These are phyloP conservation scores for Debaryomycetaceae sp. DNA, from an alignment of 1,139 yeast species.

Conservation along the genomic window DNA sequence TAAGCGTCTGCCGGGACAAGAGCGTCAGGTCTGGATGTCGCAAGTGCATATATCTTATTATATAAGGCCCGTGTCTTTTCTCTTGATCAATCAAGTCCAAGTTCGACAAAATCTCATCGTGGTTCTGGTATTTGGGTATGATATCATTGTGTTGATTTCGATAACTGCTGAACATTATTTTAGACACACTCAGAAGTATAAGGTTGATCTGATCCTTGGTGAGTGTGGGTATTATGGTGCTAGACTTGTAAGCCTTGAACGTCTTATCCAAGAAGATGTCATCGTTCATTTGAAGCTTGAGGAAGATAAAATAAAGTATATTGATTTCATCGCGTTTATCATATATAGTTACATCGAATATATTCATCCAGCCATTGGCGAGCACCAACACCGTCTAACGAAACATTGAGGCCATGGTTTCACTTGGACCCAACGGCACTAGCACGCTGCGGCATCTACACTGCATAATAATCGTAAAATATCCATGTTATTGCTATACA, in stretches of 20 bases:
- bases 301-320: neutral
- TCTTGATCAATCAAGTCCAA: conserved; percentile 1
- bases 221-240: conserved; percentile 8
- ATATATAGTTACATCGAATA: neutral
- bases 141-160: conserved; percentile 8
- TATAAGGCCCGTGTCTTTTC: conserved; percentile 3
- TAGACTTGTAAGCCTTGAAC: conserved; percentile 15
- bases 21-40: conserved; percentile 4
- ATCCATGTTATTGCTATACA: neutral
- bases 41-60: conserved; percentile 6
- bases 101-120: conserved; percentile 3
- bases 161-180: conserved; percentile 9
- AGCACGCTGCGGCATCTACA: neutral
- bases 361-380: neutral
- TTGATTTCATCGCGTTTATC: neutral
- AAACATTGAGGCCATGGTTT: too few relatives aligned
- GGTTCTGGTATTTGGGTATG: conserved; percentile 8
- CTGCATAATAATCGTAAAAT: neutral
- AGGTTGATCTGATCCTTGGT: conserved; percentile 9
- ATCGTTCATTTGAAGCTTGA: conserved; percentile 1
- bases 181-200: conserved; percentile 9
- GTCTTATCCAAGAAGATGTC: conserved; percentile 13
- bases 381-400: neutral
- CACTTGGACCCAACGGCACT: too few relatives aligned
- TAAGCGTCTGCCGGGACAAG: conserved; percentile 8